phyloP scores from a whole-genome alignment of 192 early-diverging fungal species.

The Podila verticillata region DNA sequence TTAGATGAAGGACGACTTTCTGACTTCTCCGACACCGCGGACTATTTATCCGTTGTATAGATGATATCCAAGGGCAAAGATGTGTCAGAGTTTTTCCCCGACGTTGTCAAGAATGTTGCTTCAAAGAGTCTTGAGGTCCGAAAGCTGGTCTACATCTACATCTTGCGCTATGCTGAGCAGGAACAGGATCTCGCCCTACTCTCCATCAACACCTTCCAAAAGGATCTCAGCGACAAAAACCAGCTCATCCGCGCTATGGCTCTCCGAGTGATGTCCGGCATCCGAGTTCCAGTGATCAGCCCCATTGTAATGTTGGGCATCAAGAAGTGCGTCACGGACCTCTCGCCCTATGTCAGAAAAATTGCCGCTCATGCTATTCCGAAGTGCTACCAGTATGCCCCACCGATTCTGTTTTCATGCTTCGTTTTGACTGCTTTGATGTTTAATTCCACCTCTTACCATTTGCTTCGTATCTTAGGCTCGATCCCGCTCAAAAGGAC shows the following conservation, averaged over 20 bases:
- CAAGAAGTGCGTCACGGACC: slow-evolving; percentile 85
- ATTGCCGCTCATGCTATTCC: slow-evolving; percentile 91
- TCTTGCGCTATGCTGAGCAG: slow-evolving; percentile 94
- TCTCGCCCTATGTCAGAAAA: slow-evolving; percentile 93
- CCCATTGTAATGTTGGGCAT: slow-evolving; percentile 93
- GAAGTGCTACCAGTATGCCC: slow-evolving; percentile 78
- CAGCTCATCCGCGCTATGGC: slow-evolving; percentile 96
- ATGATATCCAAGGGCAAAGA: slow-evolving; percentile 92
- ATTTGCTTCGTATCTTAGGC: slow-evolving; percentile 52
- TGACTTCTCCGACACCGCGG: neutral
- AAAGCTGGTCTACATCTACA: slow-evolving; percentile 96
- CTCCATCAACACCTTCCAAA: slow-evolving; percentile 98
- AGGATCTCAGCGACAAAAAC: slow-evolving; percentile 92
- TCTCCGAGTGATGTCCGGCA: slow-evolving; percentile 94
- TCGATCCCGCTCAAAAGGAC: slow-evolving; percentile 83
- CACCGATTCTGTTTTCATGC: neutral
- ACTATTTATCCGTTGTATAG: slow-evolving; percentile 40
- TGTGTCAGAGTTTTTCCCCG: slow-evolving; percentile 90
- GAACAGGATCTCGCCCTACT: slow-evolving; percentile 96
- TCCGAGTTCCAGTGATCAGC: slow-evolving; percentile 91
- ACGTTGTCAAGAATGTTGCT: slow-evolving; percentile 98
- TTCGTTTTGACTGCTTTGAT: neutral
- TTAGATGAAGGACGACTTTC: neutral
- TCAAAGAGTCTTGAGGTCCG: slow-evolving; percentile 89
- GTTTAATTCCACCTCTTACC: neutral